Conservation (phyloP, 768 basidiomycete genomes). For the Hygrocybe coccinea region DNA sequence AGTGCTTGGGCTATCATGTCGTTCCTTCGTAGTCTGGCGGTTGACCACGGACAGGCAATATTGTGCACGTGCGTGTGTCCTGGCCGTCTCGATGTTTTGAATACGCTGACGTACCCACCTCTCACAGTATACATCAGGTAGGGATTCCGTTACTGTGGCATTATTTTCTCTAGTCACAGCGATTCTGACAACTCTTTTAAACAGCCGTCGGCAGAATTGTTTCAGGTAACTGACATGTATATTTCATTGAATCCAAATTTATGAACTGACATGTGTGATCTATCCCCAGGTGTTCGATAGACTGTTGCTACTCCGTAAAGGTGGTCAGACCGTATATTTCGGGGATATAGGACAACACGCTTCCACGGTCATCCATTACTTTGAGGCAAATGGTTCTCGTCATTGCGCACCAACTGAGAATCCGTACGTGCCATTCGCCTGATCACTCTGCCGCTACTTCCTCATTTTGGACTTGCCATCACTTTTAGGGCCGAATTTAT, state of each 20-base stretch:
- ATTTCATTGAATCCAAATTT: neutral
- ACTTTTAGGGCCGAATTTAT: slow-evolving; percentile 53
- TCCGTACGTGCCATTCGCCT: slow-evolving; percentile 44
- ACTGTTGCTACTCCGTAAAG: slow-evolving; percentile 68
- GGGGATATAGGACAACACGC: slow-evolving; percentile 66
- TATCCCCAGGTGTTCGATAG: slow-evolving; percentile 59
- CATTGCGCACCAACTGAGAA: slow-evolving; percentile 65
- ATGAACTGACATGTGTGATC: neutral
- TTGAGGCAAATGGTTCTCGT: slow-evolving; percentile 63
- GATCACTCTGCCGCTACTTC: too few species aligned
- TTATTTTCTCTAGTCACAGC: neutral
- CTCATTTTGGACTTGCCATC: too few species aligned
- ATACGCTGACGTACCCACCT: neutral
- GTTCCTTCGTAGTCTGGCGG: slow-evolving; percentile 69
- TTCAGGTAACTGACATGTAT: slow-evolving; percentile 43
- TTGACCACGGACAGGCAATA: slow-evolving; percentile 75
- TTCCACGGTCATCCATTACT: slow-evolving; percentile 64
- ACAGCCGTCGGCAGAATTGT: slow-evolving; percentile 80
- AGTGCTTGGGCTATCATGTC: slow-evolving; percentile 78
- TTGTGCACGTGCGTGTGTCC: slow-evolving; percentile 68
- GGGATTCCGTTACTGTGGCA: neutral
- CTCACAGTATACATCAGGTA: too few species aligned
- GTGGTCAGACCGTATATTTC: slow-evolving; percentile 73
- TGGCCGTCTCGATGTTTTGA: neutral
- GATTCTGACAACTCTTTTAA: slow-evolving; percentile 38